Evolutionary conservation across 1,139 yeast genomes (phyloP), one percentile per base, ranked within the genome.

Genomic region (Blastobotrys serpentis): DNA sequence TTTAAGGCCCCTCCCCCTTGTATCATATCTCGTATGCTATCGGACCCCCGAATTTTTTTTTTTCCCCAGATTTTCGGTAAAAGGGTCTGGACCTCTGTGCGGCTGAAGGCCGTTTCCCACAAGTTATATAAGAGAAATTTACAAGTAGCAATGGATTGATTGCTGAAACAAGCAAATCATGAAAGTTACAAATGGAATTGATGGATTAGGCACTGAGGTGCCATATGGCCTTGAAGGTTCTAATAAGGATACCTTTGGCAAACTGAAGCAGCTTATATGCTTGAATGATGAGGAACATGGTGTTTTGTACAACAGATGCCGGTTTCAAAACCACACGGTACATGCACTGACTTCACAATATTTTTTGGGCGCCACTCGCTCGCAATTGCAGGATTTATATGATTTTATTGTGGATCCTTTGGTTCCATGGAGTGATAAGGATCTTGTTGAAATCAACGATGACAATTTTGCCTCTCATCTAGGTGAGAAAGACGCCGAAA

Each of bases 261-360:
- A 60, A 42, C 54, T 60, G 14, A 45, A 49, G 13, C 60, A 59
- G 29, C 56, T 62, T 4, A 46, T 65, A 3, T 49, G 61, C n/a
- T 66, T 64, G 6, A 66, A 67, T 48, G 65, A 66, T 44, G 53
- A 53, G 23, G 55, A 52, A 7, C 62, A 57, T 42, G 64, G 62
- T 16, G 57, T 63, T 16, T 50, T 63, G 40, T 64, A 55, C 53
- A 57, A 65, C 39, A 40, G 59, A 42, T 53, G 62, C 11, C 46
- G 48, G 47, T 62, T 60, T 44, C 69, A 64, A 49, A 67, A 66
- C 43, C 69, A 65, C 46, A 36, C 58, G 41, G 61, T 65, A 4
- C 70, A 67, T 52, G 45, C 49, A 8, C 32, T 58, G 29, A 44
- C 52, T 7, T 52, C 60, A 7, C 55, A 55, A 13, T 58, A 53